Percentiles rank a stretch among this genome's conserved stretches.
Evolutionary conservation across 257 asterid species (phyloP).

Genomic region (Scutellaria minor): DNA sequence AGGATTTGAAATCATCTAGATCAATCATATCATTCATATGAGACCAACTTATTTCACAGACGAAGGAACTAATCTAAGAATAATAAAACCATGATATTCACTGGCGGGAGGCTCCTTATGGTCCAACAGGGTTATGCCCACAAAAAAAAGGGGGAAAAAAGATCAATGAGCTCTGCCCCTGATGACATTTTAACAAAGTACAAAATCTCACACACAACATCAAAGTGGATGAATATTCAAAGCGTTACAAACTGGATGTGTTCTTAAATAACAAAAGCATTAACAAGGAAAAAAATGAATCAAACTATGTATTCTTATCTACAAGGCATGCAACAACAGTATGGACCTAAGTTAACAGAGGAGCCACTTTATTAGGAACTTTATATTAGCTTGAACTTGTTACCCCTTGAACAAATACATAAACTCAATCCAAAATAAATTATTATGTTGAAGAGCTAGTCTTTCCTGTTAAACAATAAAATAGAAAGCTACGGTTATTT

Average conservation of each 20-base stretch:
- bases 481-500: neutral
- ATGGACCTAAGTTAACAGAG: neutral
- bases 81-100: neutral
- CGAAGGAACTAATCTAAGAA: neutral
- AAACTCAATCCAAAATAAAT: neutral
- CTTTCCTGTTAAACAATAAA: neutral
- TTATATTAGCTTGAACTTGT: neutral
- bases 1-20: conserved; percentile 5
- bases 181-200: neutral
- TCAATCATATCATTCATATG: neutral
- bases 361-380: conserved; percentile 15
- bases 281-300: conserved; percentile 11
- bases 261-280: conserved; percentile 25
- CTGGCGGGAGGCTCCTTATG: no score
- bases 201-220: neutral
- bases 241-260: neutral
- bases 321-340: neutral
- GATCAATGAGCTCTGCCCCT: no score
- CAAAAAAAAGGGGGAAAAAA: no score
- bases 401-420: conserved; percentile 8
- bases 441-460: conserved; percentile 11
- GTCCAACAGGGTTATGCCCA: no score
- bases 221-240: neutral
- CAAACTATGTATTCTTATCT: neutral
- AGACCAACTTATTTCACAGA: conserved; percentile 7